phyloP scores from a whole-genome alignment of 805 yeast species.

The Lachancea lanzarotensis region DNA sequence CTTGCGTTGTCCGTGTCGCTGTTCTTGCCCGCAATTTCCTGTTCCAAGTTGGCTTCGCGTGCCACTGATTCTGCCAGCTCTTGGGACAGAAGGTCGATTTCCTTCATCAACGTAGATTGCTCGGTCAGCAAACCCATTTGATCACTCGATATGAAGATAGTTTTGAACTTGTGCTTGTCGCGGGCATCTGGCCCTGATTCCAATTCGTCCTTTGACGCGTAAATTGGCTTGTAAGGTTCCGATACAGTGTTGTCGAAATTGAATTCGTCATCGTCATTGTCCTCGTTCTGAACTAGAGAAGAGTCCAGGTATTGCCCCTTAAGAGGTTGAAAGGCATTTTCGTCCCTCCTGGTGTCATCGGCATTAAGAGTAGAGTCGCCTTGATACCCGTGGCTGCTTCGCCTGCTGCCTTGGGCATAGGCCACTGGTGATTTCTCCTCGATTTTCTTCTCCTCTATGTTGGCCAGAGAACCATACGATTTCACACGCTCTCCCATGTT shows the following conservation, averaged over 20 bases:
- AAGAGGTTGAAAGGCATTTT: no score
- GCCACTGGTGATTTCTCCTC: background rate
- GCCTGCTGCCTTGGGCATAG: background rate
- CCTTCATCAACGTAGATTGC: conserved; percentile 52
- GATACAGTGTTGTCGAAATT: conserved; percentile 18
- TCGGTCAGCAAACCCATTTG: conserved; percentile 58
- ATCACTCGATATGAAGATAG: conserved; percentile 45
- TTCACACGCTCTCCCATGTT: background rate
- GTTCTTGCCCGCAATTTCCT: conserved; percentile 26
- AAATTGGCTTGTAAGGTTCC: conserved; percentile 14
- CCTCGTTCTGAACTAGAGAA: conserved; percentile 3
- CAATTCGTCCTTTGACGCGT: conserved; percentile 9
- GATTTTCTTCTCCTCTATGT: conserved; percentile 1
- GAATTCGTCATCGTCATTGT: conserved; percentile 16
- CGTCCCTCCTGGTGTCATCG: background rate
- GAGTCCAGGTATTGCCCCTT: background rate
- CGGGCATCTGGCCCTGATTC: background rate
- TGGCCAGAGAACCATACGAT: background rate
- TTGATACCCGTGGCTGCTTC: background rate
- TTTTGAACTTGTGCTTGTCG: conserved; percentile 11
- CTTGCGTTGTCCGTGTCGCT: conserved; percentile 4
- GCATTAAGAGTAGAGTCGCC: background rate
- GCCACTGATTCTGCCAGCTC: conserved; percentile 69
- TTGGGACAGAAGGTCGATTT: conserved; percentile 59
- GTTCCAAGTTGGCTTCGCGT: conserved; percentile 59